A percentile compares a stretch with the other conserved stretches of the same genome.
These are phyloP conservation scores for Panus rudis DNA, from an alignment of 768 basidiomycete genomes.

Conservation along the genomic window DNA sequence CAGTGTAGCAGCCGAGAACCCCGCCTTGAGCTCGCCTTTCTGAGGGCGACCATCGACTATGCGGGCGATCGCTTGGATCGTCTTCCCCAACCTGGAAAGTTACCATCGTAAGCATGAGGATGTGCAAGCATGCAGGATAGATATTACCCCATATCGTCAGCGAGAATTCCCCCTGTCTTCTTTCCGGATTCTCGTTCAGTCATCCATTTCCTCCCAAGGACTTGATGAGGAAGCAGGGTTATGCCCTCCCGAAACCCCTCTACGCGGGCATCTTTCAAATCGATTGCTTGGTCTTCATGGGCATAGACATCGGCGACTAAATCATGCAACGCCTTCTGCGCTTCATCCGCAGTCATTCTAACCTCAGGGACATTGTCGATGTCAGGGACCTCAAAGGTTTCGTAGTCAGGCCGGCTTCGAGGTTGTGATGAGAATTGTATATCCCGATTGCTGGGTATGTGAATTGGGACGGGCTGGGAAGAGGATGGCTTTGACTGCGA, in stretches of 20 bases:
- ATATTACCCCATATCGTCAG: slow-evolving; percentile 82
- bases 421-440: slow-evolving; percentile 16
- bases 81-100: slow-evolving; percentile 65
- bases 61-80: slow-evolving; percentile 82
- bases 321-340: slow-evolving; percentile 18
- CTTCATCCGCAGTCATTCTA: slow-evolving; percentile 13
- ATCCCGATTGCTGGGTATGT: slow-evolving; percentile 28
- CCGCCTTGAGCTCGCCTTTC: slow-evolving; percentile 61
- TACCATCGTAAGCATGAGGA: background rate
- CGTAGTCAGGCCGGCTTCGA: slow-evolving; percentile 22
- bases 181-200: slow-evolving; percentile 71
- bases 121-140: background rate
- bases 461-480: slow-evolving; percentile 22
- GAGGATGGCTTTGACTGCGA: slow-evolving; percentile 1
- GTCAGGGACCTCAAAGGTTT: slow-evolving; percentile 25
- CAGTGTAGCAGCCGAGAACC: slow-evolving; percentile 69
- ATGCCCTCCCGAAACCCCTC: slow-evolving; percentile 71
- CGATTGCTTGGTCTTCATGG: slow-evolving; percentile 34
- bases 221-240: slow-evolving; percentile 77
- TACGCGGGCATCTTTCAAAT: slow-evolving; percentile 63
- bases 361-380: slow-evolving; percentile 16
- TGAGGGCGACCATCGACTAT: slow-evolving; percentile 78
- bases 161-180: slow-evolving; percentile 80
- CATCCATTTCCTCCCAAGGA: slow-evolving; percentile 87
- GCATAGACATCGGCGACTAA: slow-evolving; percentile 27